Conservation (phyloP, 1,139 yeast species). For the Candida neerlandica region DNA sequence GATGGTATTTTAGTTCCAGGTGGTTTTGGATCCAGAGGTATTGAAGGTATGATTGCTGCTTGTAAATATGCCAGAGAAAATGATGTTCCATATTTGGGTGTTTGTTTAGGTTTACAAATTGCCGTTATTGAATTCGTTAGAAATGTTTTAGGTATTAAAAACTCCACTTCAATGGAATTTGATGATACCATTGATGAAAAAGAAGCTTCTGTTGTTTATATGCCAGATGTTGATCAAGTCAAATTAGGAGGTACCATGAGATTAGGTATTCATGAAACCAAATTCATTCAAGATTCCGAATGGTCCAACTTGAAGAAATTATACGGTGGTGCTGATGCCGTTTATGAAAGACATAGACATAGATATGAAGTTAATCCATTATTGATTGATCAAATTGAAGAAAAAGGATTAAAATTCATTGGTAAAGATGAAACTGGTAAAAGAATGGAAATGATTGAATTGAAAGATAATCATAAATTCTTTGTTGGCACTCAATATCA, state of each 20-base stretch:
- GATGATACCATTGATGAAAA: constrained; percentile 62
- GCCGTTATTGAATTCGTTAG: constrained; percentile 95
- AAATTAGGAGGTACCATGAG: constrained; percentile 99
- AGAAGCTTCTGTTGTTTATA: constrained; percentile 84
- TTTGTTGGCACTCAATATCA: constrained; percentile 97
- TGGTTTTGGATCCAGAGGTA: constrained; percentile 96
- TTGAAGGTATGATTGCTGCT: constrained; percentile 97
- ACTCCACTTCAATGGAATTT: constrained; percentile 86
- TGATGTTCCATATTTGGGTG: constrained; percentile 91
- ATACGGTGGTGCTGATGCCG: constrained; percentile 71
- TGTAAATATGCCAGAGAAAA: constrained; percentile 98
- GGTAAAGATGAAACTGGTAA: constrained; percentile 89
- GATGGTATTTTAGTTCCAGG: constrained; percentile 99
- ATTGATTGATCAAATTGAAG: constrained; percentile 69
- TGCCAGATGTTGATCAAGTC: constrained; percentile 97
- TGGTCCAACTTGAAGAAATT: constrained; percentile 76
- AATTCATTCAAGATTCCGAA: constrained; percentile 70
- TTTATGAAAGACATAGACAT: constrained; percentile 96
- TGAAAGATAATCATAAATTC: constrained; percentile 72
- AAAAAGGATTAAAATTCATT: constrained; percentile 79
- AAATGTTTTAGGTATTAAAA: constrained; percentile 67
- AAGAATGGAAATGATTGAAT: constrained; percentile 93
- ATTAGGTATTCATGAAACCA: constrained; percentile 89
- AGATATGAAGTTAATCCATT: constrained; percentile 96
- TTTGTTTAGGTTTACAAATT: constrained; percentile 95